A percentile compares a stretch with the other conserved stretches of the same genome.
Conservation (phyloP, 1,139 yeast species). For the Hansenula anomala region DNA sequence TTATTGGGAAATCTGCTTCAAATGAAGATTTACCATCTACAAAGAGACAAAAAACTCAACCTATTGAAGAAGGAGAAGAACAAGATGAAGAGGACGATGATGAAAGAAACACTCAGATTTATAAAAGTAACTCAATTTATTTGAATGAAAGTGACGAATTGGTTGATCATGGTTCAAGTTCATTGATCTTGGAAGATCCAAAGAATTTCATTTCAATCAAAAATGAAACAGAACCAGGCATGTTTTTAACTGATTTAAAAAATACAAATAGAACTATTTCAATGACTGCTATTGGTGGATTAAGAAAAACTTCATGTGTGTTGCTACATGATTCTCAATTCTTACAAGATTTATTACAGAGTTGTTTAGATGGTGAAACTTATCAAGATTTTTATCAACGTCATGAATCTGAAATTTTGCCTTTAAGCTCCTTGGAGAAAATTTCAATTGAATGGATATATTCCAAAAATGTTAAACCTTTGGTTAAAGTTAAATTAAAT, state of each 20-base stretch:
- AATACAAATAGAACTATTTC: conserved; percentile 24
- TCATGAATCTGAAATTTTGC: conserved; percentile 5
- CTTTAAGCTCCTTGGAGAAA: conserved; percentile 38
- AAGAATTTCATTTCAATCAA: conserved; percentile 28
- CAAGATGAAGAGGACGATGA: conserved; percentile 3
- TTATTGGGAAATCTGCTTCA: conserved; percentile 10
- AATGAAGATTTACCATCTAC: neutral
- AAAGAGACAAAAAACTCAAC: neutral
- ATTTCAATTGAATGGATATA: conserved; percentile 48
- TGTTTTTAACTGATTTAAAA: conserved; percentile 20
- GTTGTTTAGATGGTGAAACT: conserved; percentile 6
- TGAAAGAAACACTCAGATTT: neutral
- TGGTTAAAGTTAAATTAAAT: conserved; percentile 36
- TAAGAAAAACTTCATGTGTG: conserved; percentile 40
- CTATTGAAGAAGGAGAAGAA: neutral
- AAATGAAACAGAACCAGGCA: conserved; percentile 33
- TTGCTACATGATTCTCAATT: conserved; percentile 20
- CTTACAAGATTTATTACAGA: conserved; percentile 8
- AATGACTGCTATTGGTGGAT: conserved; percentile 47
- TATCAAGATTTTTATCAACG: conserved; percentile 10
- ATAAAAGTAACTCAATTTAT: conserved; percentile 17
- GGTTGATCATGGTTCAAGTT: conserved; percentile 15
- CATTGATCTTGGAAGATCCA: conserved; percentile 28
- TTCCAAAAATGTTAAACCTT: conserved; percentile 44
- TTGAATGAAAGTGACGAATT: conserved; percentile 15